A percentile compares a stretch with the other conserved stretches of the same genome.
Conservation (phyloP, 257 asterid genomes). For the Coffea canephora region DNA sequence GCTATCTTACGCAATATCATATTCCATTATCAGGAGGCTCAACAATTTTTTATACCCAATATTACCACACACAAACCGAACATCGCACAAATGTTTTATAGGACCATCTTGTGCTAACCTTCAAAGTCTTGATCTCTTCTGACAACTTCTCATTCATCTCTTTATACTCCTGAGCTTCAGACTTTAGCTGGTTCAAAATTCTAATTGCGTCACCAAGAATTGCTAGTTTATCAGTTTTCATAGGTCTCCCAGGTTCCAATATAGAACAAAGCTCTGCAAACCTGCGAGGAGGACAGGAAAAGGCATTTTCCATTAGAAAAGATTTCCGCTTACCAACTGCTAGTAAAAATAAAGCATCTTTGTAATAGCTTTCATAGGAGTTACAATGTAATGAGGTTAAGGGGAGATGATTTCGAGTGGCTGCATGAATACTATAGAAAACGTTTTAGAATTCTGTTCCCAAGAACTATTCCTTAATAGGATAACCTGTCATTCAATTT, state of each 20-base stretch:
- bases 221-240: conserved; percentile 66
- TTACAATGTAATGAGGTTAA: not conserved
- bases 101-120: conserved; percentile 41
- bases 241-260: conserved; percentile 73
- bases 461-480: not conserved
- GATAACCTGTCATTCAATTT: conserved; percentile 71
- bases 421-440: not conserved
- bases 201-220: conserved; percentile 74
- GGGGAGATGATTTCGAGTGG: not conserved
- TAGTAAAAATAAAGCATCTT: not conserved
- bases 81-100: too few species aligned
- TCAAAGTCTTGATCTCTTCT: conserved; percentile 68
- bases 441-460: not conserved
- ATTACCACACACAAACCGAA: not conserved
- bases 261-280: conserved; percentile 58
- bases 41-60: not conserved
- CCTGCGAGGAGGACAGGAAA: conserved; percentile 36
- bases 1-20: not conserved
- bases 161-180: conserved; percentile 52
- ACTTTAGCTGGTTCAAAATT: conserved; percentile 49
- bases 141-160: conserved; percentile 55
- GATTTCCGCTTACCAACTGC: not conserved
- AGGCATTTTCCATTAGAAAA: conserved; percentile 1
- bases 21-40: not conserved
- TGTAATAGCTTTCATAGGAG: not conserved